Percentiles rank a stretch among this genome's conserved stretches.
Evolutionary conservation across 768 basidiomycete genomes (phyloP).

Genomic region (Boletus huronensis): DNA sequence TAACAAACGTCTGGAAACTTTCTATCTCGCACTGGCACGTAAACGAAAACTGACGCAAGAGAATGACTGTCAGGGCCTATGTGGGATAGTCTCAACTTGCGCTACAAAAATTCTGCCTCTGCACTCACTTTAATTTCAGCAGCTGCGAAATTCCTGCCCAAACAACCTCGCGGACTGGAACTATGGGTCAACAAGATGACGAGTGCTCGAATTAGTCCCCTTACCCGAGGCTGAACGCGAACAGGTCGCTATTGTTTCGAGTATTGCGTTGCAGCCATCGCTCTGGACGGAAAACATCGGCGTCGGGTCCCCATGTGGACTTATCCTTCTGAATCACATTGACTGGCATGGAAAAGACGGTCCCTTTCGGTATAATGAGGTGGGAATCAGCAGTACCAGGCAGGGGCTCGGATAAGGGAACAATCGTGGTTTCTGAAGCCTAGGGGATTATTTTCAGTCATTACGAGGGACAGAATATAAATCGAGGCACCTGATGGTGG

Average conservation of each 20-base stretch:
- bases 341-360: slow-evolving; percentile 50
- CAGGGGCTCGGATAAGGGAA: slow-evolving; percentile 55
- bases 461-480: not conserved
- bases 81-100: not conserved
- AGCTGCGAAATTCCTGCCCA: slow-evolving; percentile 56
- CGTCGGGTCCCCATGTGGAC: slow-evolving; percentile 58
- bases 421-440: slow-evolving; percentile 48
- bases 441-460: slow-evolving; percentile 19
- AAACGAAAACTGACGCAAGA: slow-evolving; percentile 55
- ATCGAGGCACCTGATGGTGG: slow-evolving; percentile 50
- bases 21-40: slow-evolving; percentile 51
- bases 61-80: slow-evolving; percentile 43
- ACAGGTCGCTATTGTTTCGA: slow-evolving; percentile 40
- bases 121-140: slow-evolving; percentile 55
- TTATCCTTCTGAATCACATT: slow-evolving; percentile 55
- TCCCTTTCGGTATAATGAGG: slow-evolving; percentile 55
- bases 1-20: slow-evolving; percentile 62
- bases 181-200: slow-evolving; percentile 10
- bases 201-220: slow-evolving; percentile 10
- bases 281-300: slow-evolving; percentile 53
- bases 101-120: slow-evolving; percentile 20
- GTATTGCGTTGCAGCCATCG: slow-evolving; percentile 54
- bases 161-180: slow-evolving; percentile 54
- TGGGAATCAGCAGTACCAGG: slow-evolving; percentile 40
- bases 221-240: slow-evolving; percentile 60